These are phyloP conservation scores for Coriolopsis trogii DNA, from an alignment of 1,284 basidiomycete species.

Conservation along the genomic window DNA sequence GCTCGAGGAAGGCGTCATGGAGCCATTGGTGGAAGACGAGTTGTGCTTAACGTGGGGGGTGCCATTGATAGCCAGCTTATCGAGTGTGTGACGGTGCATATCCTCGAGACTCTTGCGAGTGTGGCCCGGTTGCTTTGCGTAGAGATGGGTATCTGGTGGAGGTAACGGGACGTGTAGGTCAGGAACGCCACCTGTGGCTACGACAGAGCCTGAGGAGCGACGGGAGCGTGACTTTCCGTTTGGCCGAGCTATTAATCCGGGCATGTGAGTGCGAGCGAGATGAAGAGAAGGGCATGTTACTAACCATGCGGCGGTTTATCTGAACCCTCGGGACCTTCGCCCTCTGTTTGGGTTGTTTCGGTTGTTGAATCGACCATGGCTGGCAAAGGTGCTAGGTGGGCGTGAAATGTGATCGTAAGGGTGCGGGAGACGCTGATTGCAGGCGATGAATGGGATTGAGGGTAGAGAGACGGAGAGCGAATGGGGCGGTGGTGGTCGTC, in stretches of 20 bases:
- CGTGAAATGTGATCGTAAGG: slow-evolving; percentile 13
- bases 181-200: slow-evolving; percentile 17
- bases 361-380: slow-evolving; percentile 27
- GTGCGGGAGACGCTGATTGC: slow-evolving; percentile 13
- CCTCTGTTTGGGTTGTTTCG: slow-evolving; percentile 55
- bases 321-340: slow-evolving; percentile 57
- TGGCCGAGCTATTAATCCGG: slow-evolving; percentile 5
- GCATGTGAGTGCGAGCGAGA: slow-evolving; percentile 2
- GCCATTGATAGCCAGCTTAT: slow-evolving; percentile 22
- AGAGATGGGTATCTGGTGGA: slow-evolving; percentile 52
- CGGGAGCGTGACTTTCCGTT: slow-evolving; percentile 22
- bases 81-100: slow-evolving; percentile 20
- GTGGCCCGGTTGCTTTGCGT: slow-evolving; percentile 59
- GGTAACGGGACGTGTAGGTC: slow-evolving; percentile 48
- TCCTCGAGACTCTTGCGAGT: slow-evolving; percentile 49
- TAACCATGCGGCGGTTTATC: slow-evolving; percentile 56
- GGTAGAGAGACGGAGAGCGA: slow-evolving; percentile 18
- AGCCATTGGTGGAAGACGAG: slow-evolving; percentile 38
- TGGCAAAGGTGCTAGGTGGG: slow-evolving; percentile 18
- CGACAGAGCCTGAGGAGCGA: slow-evolving; percentile 19
- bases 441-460: slow-evolving; percentile 21
- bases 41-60: slow-evolving; percentile 32
- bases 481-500: slow-evolving; percentile 21
- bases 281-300: slow-evolving; percentile 25
- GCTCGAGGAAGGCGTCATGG: slow-evolving; percentile 40